A percentile compares a stretch with the other conserved stretches of the same genome.
phyloP scores from a whole-genome alignment of 805 yeast species.

The Torulaspora delbrueckii region DNA sequence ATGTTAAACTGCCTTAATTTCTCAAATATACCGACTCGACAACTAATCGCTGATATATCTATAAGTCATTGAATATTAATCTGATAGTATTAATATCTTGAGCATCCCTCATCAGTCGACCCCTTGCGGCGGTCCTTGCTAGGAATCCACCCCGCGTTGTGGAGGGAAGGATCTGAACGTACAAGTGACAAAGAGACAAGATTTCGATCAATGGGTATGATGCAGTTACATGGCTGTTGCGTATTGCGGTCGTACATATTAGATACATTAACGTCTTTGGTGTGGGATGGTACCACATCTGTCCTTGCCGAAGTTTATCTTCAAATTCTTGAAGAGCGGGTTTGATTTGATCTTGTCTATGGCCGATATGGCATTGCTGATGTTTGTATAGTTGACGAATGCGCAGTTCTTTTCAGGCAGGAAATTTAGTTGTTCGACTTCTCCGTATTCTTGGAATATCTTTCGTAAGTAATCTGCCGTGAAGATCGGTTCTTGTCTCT shows the following conservation, averaged over 20 bases:
- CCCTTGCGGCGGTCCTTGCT: conserved; percentile 2
- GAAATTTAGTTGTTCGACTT: conserved; percentile 90
- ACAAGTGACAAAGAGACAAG: background rate
- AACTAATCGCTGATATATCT: background rate
- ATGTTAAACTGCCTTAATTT: background rate
- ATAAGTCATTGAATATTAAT: background rate
- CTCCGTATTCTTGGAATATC: conserved; percentile 82
- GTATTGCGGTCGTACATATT: conserved; percentile 1
- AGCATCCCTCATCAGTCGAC: background rate
- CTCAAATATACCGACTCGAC: background rate
- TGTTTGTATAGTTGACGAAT: conserved; percentile 85
- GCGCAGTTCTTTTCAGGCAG: conserved; percentile 81
- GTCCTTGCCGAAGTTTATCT: conserved; percentile 89
- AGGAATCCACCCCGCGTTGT: conserved; percentile 1
- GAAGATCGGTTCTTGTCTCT: conserved; percentile 35
- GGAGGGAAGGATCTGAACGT: background rate
- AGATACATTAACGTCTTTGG: conserved; percentile 37
- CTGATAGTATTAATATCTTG: background rate
- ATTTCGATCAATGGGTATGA: background rate
- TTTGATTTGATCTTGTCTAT: conserved; percentile 83
- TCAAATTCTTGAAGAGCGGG: conserved; percentile 61
- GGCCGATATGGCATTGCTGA: conserved; percentile 86
- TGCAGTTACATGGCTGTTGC: background rate
- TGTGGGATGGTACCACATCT: conserved; percentile 94
- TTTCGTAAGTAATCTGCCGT: conserved; percentile 57